Base-by-base conservation (phyloP, 805 yeast genomes). In the Brettanomyces naardenensis region DNA sequence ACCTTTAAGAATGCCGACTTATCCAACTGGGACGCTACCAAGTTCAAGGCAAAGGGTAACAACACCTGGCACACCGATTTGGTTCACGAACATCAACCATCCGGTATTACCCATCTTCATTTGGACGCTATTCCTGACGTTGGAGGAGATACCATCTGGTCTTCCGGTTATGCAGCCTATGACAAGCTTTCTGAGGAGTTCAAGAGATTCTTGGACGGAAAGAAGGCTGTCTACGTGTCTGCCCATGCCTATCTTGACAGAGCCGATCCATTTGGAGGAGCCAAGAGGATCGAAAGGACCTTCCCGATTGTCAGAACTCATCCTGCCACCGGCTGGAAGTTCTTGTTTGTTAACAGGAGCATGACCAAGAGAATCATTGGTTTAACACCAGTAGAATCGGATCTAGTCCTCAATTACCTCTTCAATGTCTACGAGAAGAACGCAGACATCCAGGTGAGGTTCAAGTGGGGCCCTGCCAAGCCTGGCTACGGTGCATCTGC, bases 241-340 rank as follows among this genome's bases (percentile, higher is more conserved):
- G 67, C 66, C 13, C 67, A 68, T 43, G 43, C 39, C 13, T 68
- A 65, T 44, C 37, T 62, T 36, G 59, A 64, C 48, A 48, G 68
- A 33, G 49, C 65, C 15, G 64, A 64, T 27, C 76, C 75, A 23
- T 61, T 74, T 22, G 59, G 58, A 39, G 68, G 70, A 13, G 66
- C 67, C 17, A 61, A 62, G 35, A 64, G 62, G 37, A 62, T 75
- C 39, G 77, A 67, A 46, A 65, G 78, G 53, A 70, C 66, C 41
- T 84, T 78, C 54, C 82, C 81, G 3, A 44, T 78, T 17, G 68
- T 78, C 20, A 67, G 82, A 58, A 73, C 80, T 23, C 80, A 78
- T 47, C 83, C 84, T 7, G 78, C 69, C 11, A 76, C 83, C 21
- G 80, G 80, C 25, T 66, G 75, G 72, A 78, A 77, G 55, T 61